A percentile compares a stretch with the other conserved stretches of the same genome.
Evolutionary conservation across 2,329 filamentous ascomycete genomes (phyloP).

Genomic region (Zopfia rhizophila): DNA sequence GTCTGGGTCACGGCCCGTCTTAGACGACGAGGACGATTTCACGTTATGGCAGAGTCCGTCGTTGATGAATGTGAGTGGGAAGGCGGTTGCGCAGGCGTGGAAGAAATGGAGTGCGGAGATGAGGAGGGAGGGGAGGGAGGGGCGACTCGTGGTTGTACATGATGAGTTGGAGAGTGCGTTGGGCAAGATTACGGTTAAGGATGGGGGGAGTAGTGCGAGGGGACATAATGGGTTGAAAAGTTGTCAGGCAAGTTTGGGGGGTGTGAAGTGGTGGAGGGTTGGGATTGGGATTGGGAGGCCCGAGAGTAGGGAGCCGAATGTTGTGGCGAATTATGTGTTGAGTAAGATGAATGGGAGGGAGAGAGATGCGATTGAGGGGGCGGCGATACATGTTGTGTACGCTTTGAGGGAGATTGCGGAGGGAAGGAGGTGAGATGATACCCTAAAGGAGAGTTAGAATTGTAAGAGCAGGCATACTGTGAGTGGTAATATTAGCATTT

Average conservation of each 20-base stretch:
- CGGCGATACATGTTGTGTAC: slow-evolving; percentile 61
- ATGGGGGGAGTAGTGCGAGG: slow-evolving; percentile 62
- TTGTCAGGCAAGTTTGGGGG: slow-evolving; percentile 39
- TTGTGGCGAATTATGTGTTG: slow-evolving; percentile 82
- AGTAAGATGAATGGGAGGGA: slow-evolving; percentile 66
- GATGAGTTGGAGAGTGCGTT: slow-evolving; percentile 84
- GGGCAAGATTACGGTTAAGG: slow-evolving; percentile 72
- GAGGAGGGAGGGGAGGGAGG: slow-evolving; percentile 33
- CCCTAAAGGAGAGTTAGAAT: too few species aligned
- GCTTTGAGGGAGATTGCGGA: slow-evolving; percentile 63
- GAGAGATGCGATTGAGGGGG: slow-evolving; percentile 58
- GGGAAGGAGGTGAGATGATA: slow-evolving; percentile 37
- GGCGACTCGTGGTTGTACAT: slow-evolving; percentile 79
- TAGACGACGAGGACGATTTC: slow-evolving; percentile 54
- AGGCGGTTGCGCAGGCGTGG: slow-evolving; percentile 74
- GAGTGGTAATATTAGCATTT: too few species aligned
- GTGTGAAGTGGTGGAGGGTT: slow-evolving; percentile 66
- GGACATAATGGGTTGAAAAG: slow-evolving; percentile 61
- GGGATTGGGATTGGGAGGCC: slow-evolving; percentile 91
- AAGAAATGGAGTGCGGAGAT: slow-evolving; percentile 56
- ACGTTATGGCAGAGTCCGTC: slow-evolving; percentile 79
- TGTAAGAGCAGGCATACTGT: too few species aligned
- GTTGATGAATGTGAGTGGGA: slow-evolving; percentile 86
- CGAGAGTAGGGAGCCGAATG: slow-evolving; percentile 69
- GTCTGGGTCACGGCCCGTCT: background rate